Evolutionary conservation across 75 land plant species (phyloP).

Genomic region (Adiantum capillusveneris): DNA sequence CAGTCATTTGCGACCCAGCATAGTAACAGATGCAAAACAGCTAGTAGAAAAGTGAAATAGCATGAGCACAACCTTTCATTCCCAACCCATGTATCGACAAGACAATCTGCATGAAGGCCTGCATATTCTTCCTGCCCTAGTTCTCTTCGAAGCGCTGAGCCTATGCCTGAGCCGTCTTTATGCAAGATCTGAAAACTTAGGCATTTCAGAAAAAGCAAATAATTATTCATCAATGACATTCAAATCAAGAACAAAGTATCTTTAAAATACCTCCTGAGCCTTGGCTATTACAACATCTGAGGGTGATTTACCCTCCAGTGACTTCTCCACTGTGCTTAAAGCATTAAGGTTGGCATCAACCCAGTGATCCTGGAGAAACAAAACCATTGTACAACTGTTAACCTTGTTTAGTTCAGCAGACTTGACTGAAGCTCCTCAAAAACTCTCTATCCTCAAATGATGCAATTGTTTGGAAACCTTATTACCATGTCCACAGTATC

Average conservation of each 20-base stretch:
- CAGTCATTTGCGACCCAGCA: too few species aligned
- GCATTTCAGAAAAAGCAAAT: neutral
- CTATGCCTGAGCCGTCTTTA: conserved; percentile 49
- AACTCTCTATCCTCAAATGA: neutral
- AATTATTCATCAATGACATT: neutral
- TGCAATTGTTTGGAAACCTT: neutral
- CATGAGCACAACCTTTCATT: conserved; percentile 42
- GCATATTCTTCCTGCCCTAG: conserved; percentile 46
- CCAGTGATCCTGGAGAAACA: conserved; percentile 59
- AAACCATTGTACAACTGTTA: neutral
- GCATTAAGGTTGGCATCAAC: conserved; percentile 41
- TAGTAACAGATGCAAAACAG: too few species aligned
- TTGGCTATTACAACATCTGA: conserved; percentile 47
- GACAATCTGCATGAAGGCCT: conserved; percentile 68
- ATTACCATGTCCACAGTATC: conserved; percentile 70
- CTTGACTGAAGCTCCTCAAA: neutral
- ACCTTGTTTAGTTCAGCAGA: neutral
- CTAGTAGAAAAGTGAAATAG: too few species aligned
- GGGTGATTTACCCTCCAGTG: conserved; percentile 46
- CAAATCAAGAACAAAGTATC: conserved; percentile 1
- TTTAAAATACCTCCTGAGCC: conserved; percentile 47
- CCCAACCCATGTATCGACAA: conserved; percentile 93
- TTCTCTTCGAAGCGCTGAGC: conserved; percentile 37
- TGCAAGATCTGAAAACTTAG: conserved; percentile 42
- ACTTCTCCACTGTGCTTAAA: conserved; percentile 46